Conservation (phyloP, 441 rosid species). For the Mallotus japonicus region DNA sequence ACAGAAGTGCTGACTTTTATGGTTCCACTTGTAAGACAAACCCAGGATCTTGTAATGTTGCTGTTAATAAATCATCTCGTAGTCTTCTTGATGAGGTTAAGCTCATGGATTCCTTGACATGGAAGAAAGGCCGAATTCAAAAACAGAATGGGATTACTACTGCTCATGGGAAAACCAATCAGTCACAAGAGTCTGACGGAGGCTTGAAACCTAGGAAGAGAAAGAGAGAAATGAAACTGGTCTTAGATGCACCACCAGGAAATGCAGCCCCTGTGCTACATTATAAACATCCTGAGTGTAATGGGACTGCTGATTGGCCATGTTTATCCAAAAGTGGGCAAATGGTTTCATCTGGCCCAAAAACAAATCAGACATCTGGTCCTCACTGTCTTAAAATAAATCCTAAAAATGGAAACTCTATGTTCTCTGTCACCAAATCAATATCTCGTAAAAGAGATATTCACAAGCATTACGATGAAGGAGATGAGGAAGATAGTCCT, state of each 20-base stretch:
- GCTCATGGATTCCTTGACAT: conserved; percentile 46
- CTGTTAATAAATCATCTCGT: conserved; percentile 27
- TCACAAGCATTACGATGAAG: conserved; percentile 16
- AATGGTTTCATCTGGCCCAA: conserved; percentile 23
- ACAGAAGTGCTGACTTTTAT: conserved; percentile 40
- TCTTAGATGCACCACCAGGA: conserved; percentile 20
- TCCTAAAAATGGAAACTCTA: conserved; percentile 20
- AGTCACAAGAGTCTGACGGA: conserved; percentile 23
- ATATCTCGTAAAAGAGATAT: conserved; percentile 37
- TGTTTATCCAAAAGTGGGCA: conserved; percentile 27
- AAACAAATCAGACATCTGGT: conserved; percentile 12
- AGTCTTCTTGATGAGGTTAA: conserved; percentile 61
- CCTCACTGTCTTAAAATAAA: conserved; percentile 17
- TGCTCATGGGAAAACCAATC: conserved; percentile 27
- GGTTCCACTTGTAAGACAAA: conserved; percentile 27
- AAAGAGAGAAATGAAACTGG: conserved; percentile 28
- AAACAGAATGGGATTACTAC: conserved; percentile 21
- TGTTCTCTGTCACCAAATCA: conserved; percentile 26
- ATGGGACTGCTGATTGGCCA: conserved; percentile 12
- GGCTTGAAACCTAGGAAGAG: conserved; percentile 39
- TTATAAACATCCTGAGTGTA: conserved; percentile 16
- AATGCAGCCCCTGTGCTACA: conserved; percentile 13
- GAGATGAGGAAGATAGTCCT: conserved; percentile 16
- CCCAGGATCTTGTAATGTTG: conserved; percentile 23
- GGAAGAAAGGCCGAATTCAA: conserved; percentile 37